Base-by-base conservation (phyloP, 345 rosid species). In the Salix viminalis region DNA sequence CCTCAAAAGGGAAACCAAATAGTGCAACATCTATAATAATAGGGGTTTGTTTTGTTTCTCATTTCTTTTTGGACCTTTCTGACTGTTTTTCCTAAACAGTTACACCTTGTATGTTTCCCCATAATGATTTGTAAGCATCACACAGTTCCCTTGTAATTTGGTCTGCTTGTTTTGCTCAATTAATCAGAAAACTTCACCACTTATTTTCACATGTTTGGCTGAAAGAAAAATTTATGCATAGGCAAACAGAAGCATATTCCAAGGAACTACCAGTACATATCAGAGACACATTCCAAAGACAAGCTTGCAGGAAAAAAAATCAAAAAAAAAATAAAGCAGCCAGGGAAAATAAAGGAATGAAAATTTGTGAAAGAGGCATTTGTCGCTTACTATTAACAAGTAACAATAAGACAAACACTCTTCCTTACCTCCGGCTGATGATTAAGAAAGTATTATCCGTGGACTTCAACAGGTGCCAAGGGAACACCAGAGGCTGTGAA, bases 391-490 rank as follows among this genome's bases (percentile, higher is more conserved):
- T 15, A 56, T 58, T 1, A 10, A 73, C 24, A 58, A 79, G 41
- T n/a, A 39, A 36, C 5, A 30, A 41, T 15, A 65, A 48, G 19
- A 69, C 69, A 26, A 34, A 42, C n/a, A 60, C 6, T 42, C 73
- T 21, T 71, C 6, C 77, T 76, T 86, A 96, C 98, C 97, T 89
- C 76, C 83, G 89, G 82, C 76, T 87, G 65, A 85, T 76, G 77
- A 93, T 83, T 69, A 91, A 73, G 67, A 90, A 75, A 77, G 68
- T 80, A 79, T 86, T 73, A 74, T 87, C 88, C 44, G 7, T 86
- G 19, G 83, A 85, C 72, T 89, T 91, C 75, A 92, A 79, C 70
- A 96, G 79, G 86, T 96, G 98, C 99, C 99, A 96, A 64, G 99
- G 99, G 82, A 88, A 93, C 75, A 74, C 72, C 67, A 92, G 75